phyloP scores from a whole-genome alignment of 2,329 filamentous ascomycete genomes.

The Ophiostoma angusticollis region DNA sequence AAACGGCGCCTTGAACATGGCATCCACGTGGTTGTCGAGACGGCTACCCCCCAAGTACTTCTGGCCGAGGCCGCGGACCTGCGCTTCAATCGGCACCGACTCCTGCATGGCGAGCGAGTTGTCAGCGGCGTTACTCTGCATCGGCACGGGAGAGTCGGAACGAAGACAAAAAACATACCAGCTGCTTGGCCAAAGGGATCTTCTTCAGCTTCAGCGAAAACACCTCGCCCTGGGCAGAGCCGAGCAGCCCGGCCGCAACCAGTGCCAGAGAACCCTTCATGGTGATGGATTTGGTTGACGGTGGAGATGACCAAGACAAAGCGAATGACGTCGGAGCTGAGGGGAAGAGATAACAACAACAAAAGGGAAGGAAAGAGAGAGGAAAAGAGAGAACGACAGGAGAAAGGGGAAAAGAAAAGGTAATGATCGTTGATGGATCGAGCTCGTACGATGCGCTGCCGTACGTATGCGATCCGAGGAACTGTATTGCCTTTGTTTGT shows the following conservation, averaged over 20 bases:
- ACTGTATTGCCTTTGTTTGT: too few relatives aligned
- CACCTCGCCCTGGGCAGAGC: conserved; percentile 65
- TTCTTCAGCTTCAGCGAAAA: conserved; percentile 99
- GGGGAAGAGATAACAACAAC: neutral
- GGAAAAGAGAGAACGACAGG: neutral
- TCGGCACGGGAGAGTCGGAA: neutral
- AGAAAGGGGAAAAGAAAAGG: neutral
- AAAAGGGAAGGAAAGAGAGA: neutral
- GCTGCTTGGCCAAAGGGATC: conserved; percentile 80
- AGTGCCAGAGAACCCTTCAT: conserved; percentile 83
- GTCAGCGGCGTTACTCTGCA: too few relatives aligned
- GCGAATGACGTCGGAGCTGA: neutral
- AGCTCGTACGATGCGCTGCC: conserved; percentile 6
- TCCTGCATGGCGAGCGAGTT: too few relatives aligned
- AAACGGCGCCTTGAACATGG: conserved; percentile 66
- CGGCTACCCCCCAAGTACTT: conserved; percentile 92
- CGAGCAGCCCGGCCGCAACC: conserved; percentile 61
- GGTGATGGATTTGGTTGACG: conserved; percentile 24
- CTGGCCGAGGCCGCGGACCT: conserved; percentile 74
- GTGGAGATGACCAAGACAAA: neutral
- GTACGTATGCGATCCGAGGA: neutral
- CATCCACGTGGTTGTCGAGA: conserved; percentile 54
- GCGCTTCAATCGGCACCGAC: conserved; percentile 64
- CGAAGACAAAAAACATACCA: conserved; percentile 44
- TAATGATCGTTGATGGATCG: conserved; percentile 4